A percentile compares a stretch with the other conserved stretches of the same genome.
phyloP scores from a whole-genome alignment of 2,329 filamentous ascomycete genomes.

The Trichoderma lentiforme region DNA sequence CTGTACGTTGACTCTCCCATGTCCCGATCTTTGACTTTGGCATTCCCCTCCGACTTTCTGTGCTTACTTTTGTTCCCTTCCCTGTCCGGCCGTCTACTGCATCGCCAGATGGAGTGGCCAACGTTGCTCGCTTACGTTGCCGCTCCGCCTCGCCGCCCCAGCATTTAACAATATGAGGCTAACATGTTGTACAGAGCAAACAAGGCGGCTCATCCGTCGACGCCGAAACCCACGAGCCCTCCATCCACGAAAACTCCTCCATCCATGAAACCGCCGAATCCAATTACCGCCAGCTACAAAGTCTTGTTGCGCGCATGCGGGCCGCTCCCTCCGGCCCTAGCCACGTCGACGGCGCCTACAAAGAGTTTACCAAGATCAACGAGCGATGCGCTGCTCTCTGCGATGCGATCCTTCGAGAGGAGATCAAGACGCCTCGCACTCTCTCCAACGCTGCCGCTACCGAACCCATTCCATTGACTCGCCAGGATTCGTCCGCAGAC shows the following conservation, averaged over 20 bases:
- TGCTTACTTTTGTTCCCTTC: neutral
- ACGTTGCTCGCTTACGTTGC: neutral
- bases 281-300: slow-evolving; percentile 35
- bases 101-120: neutral
- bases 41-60: neutral
- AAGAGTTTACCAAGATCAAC: slow-evolving; percentile 42
- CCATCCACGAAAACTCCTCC: slow-evolving; percentile 28
- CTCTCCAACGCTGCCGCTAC: slow-evolving; percentile 23
- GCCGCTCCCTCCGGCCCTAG: slow-evolving; percentile 32
- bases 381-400: slow-evolving; percentile 42
- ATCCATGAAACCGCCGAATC: slow-evolving; percentile 31
- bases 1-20: slow-evolving; percentile 17
- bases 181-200: slow-evolving; percentile 4
- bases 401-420: slow-evolving; percentile 39
- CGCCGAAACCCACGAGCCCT: slow-evolving; percentile 28
- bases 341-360: slow-evolving; percentile 44
- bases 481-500: slow-evolving; percentile 32
- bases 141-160: neutral
- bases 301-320: slow-evolving; percentile 36
- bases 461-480: slow-evolving; percentile 25
- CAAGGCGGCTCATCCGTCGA: slow-evolving; percentile 22
- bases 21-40: neutral
- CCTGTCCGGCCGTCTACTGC: neutral
- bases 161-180: neutral
- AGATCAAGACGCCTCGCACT: slow-evolving; percentile 31